Evolutionary conservation across 225 moss, liverwort and hornwort species (phyloP).

Genomic region (Straminergon stramineum): DNA sequence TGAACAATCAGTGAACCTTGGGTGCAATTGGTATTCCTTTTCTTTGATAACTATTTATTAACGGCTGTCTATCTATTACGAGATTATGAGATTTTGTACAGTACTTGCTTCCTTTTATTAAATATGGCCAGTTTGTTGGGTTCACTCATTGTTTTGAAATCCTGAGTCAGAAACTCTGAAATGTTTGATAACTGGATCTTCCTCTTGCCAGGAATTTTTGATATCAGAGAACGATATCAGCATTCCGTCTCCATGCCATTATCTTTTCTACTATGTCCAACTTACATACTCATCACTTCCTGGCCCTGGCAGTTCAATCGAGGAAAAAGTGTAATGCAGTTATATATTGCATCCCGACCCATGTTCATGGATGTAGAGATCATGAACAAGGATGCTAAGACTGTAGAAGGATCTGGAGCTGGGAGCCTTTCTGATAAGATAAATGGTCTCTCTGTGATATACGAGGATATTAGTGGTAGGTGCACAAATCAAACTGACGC

Average conservation of each 20-base stretch:
- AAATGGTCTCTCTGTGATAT: slow-evolving; percentile 60
- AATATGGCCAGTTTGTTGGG: background rate
- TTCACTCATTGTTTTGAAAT: background rate
- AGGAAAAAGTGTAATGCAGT: slow-evolving; percentile 75
- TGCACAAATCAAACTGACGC: background rate
- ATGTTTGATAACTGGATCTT: background rate
- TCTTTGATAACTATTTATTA: background rate
- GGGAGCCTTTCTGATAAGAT: slow-evolving; percentile 29
- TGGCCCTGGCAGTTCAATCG: slow-evolving; percentile 69
- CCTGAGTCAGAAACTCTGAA: background rate
- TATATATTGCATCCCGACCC: slow-evolving; percentile 83
- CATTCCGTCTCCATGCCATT: background rate
- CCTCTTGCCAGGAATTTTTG: background rate
- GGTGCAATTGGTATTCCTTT: slow-evolving; percentile 1
- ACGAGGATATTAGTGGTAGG: slow-evolving; percentile 79
- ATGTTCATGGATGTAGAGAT: slow-evolving; percentile 93
- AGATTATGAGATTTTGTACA: background rate
- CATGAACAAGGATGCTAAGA: slow-evolving; percentile 67
- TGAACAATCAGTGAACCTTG: background rate
- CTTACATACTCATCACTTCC: background rate
- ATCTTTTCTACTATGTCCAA: background rate
- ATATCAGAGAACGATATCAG: background rate
- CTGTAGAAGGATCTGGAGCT: slow-evolving; percentile 39
- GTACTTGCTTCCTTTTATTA: background rate
- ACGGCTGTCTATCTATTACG: background rate